Evolutionary conservation across 345 rosid species (phyloP), one percentile per base, ranked within the genome.

Genomic region (Melaleuca alternifolia): DNA sequence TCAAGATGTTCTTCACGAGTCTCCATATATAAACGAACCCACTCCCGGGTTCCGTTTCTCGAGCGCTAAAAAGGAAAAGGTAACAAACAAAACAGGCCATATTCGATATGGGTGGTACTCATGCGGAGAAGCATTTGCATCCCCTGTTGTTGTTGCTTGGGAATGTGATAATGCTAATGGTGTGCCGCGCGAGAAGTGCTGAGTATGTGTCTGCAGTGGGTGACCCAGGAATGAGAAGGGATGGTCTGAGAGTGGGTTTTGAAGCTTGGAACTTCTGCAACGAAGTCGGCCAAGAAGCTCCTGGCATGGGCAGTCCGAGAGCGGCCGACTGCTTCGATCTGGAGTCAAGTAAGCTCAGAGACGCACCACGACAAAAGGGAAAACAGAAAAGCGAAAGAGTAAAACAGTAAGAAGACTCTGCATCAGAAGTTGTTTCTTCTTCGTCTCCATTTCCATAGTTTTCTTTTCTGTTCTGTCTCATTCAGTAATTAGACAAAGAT

Each of bases 241-340:
- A 96, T 61, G 94, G 94, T 26, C 89, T 95, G 51, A 90, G 98
- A 88, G 92, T 95, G 30, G 99, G 94, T 3, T 94, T 95, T 88
- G 99, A 96, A 90, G 96, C 96, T 89, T 96, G 98, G 99, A 95
- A 96, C 89, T 95, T 94, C 57, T 96, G 99, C 93, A 96, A 96
- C 91, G 98, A 96, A 89, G 97, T 95, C 88, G 99, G 98, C 26
- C 51, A 89, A 12, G 96, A 93, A 88, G 96, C 98, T 83, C 82
- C 84, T 5, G 76, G 51, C 51, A 92, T 94, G 96, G 98, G 98
- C 50, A 95, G 98, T 87, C 99, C 99, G 20, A 89, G 99, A 89
- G 94, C 92, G 86, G 97, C 97, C 56, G 97, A 95, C 90, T 95
- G 96, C 91, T 95, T 94, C 86, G 98, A 95, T 87, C 77, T 91